Evolutionary conservation across 2,329 filamentous ascomycete species (phyloP), one percentile per base, ranked within the genome.

Genomic region (Ascochyta clinopodiicola): DNA sequence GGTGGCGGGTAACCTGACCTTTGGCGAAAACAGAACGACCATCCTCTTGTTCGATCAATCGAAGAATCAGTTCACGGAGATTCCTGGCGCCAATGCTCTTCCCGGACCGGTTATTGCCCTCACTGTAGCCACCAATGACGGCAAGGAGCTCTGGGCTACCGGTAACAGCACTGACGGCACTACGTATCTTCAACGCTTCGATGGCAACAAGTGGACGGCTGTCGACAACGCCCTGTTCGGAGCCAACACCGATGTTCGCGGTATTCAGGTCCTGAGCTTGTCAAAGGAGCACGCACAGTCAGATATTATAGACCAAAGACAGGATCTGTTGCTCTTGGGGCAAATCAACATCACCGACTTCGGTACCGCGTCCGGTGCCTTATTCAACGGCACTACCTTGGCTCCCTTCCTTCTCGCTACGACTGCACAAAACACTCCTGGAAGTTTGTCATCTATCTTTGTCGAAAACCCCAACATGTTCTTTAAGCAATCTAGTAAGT

Each of bases 271-370:
- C 54, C 87, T 98, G 64, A 84, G 86, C 4, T 75, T 96, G 19
- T 88, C 84, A 1, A 77, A 87, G 44, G 77, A 85, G 15, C 95
- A 98, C 71, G 84, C 79, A 32, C 77, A 81, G 13, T 86, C 84
- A 2, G 77, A 84, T 34, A 79, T 92, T 6, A 77, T 99, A 15
- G 82, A 86, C 46, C 77, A 83, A 17, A 81, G 86, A 59, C 86
- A 95, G 72, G 83, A 86, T 4, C 84, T 99, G 32, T 84, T 99
- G 77, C 80, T 98, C 44, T 91, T 91, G n/a, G 95, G 95, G 35
- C 85, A 89, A 48, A 85, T 99, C 63, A 83, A 86, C 61, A 82
- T 98, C 17, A 86, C 89, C 0, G 79, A 80, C 44, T 92, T 92
- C 70, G 93, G 94, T 55, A 88, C 87, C 53, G 91, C 89, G 6